phyloP scores from a whole-genome alignment of 495 filamentous ascomycete species.

The Tuber magnatum region DNA sequence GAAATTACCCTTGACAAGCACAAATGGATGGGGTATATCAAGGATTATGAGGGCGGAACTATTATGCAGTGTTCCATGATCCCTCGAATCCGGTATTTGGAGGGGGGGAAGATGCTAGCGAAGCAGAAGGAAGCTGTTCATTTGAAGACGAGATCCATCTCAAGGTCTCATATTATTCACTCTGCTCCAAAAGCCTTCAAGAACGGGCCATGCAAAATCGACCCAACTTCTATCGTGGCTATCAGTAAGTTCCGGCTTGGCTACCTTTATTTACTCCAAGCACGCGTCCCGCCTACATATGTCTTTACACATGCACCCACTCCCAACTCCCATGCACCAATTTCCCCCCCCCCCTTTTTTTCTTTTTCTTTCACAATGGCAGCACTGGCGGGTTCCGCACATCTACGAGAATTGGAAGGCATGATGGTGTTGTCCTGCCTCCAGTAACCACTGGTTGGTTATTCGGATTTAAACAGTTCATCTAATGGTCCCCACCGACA shows the following conservation, averaged over 20 bases:
- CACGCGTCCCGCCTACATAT: not conserved
- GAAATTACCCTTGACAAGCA: conserved; percentile 87
- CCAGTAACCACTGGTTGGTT: not conserved
- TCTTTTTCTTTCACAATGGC: not conserved
- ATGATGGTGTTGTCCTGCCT: not conserved
- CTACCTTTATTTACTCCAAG: not conserved
- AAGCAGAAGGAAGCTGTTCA: conserved; percentile 94
- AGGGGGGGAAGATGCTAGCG: conserved; percentile 85
- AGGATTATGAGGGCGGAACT: conserved; percentile 97
- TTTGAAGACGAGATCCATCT: conserved; percentile 88
- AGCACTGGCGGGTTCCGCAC: not conserved
- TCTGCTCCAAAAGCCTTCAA: conserved; percentile 61
- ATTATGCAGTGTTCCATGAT: conserved; percentile 99
- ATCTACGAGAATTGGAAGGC: not conserved
- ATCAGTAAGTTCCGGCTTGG: conserved; percentile 35
- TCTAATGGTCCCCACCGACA: not conserved
- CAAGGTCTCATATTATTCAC: conserved; percentile 81
- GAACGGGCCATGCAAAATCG: conserved; percentile 48
- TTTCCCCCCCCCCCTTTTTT: too few species aligned
- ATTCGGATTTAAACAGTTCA: not conserved
- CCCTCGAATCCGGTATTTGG: conserved; percentile 87
- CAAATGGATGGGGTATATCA: conserved; percentile 99
- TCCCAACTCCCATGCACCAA: not conserved
- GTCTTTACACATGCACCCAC: not conserved
- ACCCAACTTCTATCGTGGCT: conserved; percentile 42